Percentiles rank a stretch among this genome's conserved stretches.
Conservation (phyloP, 129 eudicot genomes). For the Scalesia atractyloides region DNA sequence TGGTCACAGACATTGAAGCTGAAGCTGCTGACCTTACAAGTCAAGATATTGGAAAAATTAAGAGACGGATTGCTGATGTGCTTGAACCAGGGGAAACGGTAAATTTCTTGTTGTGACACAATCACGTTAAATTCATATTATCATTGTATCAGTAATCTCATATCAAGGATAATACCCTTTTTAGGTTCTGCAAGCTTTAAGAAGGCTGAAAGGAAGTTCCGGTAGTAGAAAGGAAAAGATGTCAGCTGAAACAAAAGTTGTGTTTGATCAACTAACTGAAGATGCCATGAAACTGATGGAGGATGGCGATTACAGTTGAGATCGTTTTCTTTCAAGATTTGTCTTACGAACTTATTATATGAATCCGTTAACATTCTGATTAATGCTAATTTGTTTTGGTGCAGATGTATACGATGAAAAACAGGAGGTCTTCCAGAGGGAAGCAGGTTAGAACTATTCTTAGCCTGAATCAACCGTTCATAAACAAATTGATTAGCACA, state of each 20-base stretch:
- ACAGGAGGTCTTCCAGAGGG: slow-evolving; percentile 85
- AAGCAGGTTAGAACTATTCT: slow-evolving; percentile 65
- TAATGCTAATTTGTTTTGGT: slow-evolving; percentile 1
- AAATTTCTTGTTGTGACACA: slow-evolving; percentile 9
- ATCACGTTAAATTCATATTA: neutral
- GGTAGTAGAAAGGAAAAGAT: slow-evolving; percentile 78
- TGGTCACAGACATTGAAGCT: slow-evolving; percentile 33
- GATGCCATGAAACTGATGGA: slow-evolving; percentile 93
- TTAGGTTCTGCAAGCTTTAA: slow-evolving; percentile 84
- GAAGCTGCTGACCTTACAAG: slow-evolving; percentile 62
- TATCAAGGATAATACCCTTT: slow-evolving; percentile 13
- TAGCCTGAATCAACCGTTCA: neutral
- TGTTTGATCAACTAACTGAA: slow-evolving; percentile 93
- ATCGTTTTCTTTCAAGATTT: slow-evolving; percentile 21
- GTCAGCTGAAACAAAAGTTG: slow-evolving; percentile 74
- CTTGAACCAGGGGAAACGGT: slow-evolving; percentile 96
- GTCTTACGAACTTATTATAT: neutral
- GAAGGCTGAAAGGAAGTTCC: slow-evolving; percentile 88
- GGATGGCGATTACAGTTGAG: slow-evolving; percentile 90
- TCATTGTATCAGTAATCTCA: slow-evolving; percentile 8
- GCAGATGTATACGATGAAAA: slow-evolving; percentile 94
- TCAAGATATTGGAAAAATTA: slow-evolving; percentile 73
- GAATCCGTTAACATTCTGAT: slow-evolving; percentile 2
- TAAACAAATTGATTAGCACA: neutral
- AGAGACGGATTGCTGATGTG: slow-evolving; percentile 86